phyloP scores from a whole-genome alignment of 768 basidiomycete species.

The Phylloporus sp. region DNA sequence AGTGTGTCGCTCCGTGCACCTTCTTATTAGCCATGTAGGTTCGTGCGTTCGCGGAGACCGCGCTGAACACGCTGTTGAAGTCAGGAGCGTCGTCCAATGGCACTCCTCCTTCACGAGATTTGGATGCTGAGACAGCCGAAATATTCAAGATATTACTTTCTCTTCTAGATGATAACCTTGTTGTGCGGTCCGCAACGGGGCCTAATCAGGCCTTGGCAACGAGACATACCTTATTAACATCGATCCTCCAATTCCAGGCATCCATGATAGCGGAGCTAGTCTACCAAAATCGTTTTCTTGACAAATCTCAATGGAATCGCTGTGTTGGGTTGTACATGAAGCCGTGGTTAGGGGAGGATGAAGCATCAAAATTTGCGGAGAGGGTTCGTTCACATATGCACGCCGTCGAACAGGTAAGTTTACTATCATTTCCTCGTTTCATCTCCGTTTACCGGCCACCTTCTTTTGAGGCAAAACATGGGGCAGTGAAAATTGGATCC shows the following conservation, averaged over 20 bases:
- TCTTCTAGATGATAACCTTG: slow-evolving; percentile 48
- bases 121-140: slow-evolving; percentile 56
- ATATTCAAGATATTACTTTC: slow-evolving; percentile 53
- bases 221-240: slow-evolving; percentile 53
- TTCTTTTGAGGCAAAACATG: slow-evolving; percentile 52
- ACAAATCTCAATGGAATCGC: slow-evolving; percentile 57
- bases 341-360: slow-evolving; percentile 61
- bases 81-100: slow-evolving; percentile 78
- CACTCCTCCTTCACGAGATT: slow-evolving; percentile 66
- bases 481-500: slow-evolving; percentile 35
- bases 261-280: slow-evolving; percentile 76
- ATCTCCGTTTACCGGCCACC: slow-evolving; percentile 9
- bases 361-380: slow-evolving; percentile 50
- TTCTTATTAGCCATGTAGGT: slow-evolving; percentile 43
- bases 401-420: slow-evolving; percentile 63
- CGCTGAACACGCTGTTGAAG: slow-evolving; percentile 72
- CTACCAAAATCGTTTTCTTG: slow-evolving; percentile 49
- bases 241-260: slow-evolving; percentile 66
- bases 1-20: slow-evolving; percentile 5
- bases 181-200: slow-evolving; percentile 36
- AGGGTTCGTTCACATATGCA: slow-evolving; percentile 67
- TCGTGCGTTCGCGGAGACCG: slow-evolving; percentile 85
- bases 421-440: slow-evolving; percentile 2
- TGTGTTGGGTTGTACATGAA: slow-evolving; percentile 68
- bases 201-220: slow-evolving; percentile 50